Evolutionary conservation across 176 grass and related monocot species (phyloP).

Genomic region (Cocos nucifera): DNA sequence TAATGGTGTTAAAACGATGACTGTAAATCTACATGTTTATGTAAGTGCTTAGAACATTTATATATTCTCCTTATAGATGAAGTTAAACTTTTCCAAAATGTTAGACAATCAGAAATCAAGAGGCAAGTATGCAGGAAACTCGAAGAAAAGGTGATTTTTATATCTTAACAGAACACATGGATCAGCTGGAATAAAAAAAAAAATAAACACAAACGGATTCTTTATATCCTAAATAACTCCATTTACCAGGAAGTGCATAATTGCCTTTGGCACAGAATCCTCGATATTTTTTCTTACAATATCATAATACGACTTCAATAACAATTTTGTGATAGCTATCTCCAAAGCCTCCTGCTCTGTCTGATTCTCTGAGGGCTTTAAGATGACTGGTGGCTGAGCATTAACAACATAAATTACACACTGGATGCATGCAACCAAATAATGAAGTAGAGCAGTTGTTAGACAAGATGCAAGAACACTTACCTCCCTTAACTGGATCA

Average conservation of each 20-base stretch:
- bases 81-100: too few relatives aligned
- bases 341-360: slow-evolving; percentile 94
- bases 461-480: slow-evolving; percentile 6
- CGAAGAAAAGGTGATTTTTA: too few relatives aligned
- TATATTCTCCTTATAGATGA: too few relatives aligned
- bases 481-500: slow-evolving; percentile 87
- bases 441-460: background rate
- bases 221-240: background rate
- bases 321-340: slow-evolving; percentile 91
- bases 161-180: background rate
- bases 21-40: too few relatives aligned
- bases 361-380: slow-evolving; percentile 87
- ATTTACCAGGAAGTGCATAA: slow-evolving; percentile 95
- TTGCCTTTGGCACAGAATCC: slow-evolving; percentile 88
- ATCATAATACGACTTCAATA: slow-evolving; percentile 98
- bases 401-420: slow-evolving; percentile 26
- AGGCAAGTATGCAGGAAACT: too few relatives aligned
- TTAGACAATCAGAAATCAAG: too few relatives aligned
- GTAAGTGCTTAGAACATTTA: too few relatives aligned
- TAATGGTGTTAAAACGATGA: too few relatives aligned
- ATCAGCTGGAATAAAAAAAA: background rate
- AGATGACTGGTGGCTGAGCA: slow-evolving; percentile 66
- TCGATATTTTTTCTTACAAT: slow-evolving; percentile 97
- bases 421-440: slow-evolving; percentile 10
- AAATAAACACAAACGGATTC: background rate